Evolutionary conservation across 192 early-diverging fungal genomes (phyloP), one percentile per base, ranked within the genome.

Genomic region (Coemansia sp.): DNA sequence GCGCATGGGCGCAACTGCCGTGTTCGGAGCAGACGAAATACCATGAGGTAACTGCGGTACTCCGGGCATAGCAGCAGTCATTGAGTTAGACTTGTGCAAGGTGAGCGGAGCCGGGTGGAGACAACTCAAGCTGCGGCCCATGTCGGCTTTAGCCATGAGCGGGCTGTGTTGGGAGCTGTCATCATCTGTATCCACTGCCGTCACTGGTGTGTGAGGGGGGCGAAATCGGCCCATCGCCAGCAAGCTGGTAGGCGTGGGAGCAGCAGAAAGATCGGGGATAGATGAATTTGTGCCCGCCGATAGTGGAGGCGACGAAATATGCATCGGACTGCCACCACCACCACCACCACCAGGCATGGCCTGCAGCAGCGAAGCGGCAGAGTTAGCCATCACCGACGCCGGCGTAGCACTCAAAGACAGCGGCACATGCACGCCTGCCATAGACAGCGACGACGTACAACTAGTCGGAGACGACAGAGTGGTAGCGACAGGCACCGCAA

Each of bases 161-260:
- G 53, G 20, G 38, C 38, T 63, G n/a, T 43, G 16, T 20, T 63
- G 20, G 10, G 62, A 38, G 38, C 18, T 38, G 36, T 41, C 49
- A 41, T 33, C 46, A 34, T 31, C 34, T 8, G 63, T 43, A 15
- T 36, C 46, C 3, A 34, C 44, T 12, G 46, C 49, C 16, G 44
- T 46, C 64, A 66, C 39, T 33, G 64, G 64, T 36, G 64, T 55
- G 53, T 55, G 53, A 55, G 53, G 53, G 27, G 53, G 27, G 53
- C 53, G 53, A 55, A 55, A 55, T 55, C 53, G 53, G 49, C 65
- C 50, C 20, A 38, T 20, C 8, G 69, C 34, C 47, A 53, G 34
- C 39, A 40, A 34, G 5, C 16, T 13, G 24, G 36, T 52, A 29
- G 69, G 36, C 49, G 61, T 53, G 38, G 67, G 67, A 20, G 62